phyloP scores from a whole-genome alignment of 306 rosid species.

The Quercus parvula region DNA sequence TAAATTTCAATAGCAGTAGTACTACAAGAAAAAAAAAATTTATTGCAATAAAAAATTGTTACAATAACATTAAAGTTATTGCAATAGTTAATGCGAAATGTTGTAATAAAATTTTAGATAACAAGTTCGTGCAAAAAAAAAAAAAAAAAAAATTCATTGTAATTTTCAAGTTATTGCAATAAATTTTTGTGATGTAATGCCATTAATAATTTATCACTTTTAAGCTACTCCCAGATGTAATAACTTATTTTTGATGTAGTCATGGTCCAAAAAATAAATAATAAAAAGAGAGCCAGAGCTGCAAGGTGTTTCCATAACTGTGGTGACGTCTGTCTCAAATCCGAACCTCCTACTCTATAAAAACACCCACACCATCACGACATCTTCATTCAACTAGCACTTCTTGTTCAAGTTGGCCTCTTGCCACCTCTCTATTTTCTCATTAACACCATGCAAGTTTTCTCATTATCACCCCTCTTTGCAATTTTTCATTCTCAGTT shows the following conservation, averaged over 20 bases:
- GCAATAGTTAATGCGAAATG: too few species aligned
- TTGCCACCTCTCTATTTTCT: constrained; percentile 13
- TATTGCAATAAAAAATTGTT: too few species aligned
- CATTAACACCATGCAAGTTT: constrained; percentile 39
- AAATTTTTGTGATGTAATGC: too few species aligned
- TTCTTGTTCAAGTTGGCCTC: constrained; percentile 1
- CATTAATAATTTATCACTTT: too few species aligned
- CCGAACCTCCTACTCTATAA: constrained; percentile 34
- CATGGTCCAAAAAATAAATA: not conserved
- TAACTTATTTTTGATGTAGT: not conserved
- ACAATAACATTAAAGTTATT: too few species aligned
- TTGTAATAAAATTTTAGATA: too few species aligned
- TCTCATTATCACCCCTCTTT: not conserved
- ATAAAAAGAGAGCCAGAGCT: not conserved
- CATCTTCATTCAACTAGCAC: constrained; percentile 13
- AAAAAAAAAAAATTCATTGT: too few species aligned
- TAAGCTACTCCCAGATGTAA: too few species aligned
- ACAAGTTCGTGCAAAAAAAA: too few species aligned
- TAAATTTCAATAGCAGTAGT: too few species aligned
- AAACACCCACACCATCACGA: constrained; percentile 10
- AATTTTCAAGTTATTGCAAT: too few species aligned
- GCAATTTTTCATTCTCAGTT: not conserved
- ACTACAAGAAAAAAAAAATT: too few species aligned
- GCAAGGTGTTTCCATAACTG: constrained; percentile 33
- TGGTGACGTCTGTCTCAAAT: constrained; percentile 43